Conservation (phyloP, 192 early-diverging fungal genomes). For the Coemansia sp. region DNA sequence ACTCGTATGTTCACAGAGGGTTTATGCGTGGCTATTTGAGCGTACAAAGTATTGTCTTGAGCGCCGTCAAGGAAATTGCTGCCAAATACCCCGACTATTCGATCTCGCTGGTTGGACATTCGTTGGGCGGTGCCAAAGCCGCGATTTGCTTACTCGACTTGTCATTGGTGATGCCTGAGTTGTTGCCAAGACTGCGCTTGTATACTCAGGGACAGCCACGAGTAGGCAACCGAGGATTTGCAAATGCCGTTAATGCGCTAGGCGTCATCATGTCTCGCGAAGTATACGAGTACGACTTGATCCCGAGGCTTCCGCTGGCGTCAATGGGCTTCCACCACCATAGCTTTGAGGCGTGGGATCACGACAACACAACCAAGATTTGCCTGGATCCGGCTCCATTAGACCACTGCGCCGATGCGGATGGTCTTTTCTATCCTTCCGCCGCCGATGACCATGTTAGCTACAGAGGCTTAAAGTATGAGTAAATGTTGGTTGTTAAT, state of each 20-base stretch:
- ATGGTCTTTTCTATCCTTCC: conserved; percentile 13
- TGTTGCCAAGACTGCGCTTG: conserved; percentile 20
- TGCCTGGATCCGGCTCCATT: conserved; percentile 19
- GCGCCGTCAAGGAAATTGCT: conserved; percentile 12
- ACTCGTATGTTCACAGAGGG: conserved; percentile 45
- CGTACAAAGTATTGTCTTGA: conserved; percentile 20
- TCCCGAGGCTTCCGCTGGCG: conserved; percentile 28
- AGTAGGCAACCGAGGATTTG: conserved; percentile 46
- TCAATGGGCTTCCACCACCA: conserved; percentile 41
- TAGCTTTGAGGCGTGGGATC: conserved; percentile 40
- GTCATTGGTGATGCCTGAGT: conserved; percentile 17
- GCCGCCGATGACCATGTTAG: conserved; percentile 24
- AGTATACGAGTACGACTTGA: conserved; percentile 47
- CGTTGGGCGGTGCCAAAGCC: conserved; percentile 50
- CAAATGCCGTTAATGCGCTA: conserved; percentile 27
- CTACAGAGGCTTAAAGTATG: conserved; percentile 39
- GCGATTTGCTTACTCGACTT: conserved; percentile 35
- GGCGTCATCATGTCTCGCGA: conserved; percentile 29
- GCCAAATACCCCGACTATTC: conserved; percentile 37
- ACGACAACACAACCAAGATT: conserved; percentile 24
- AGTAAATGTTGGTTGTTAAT: conserved; percentile 13
- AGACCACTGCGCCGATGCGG: conserved; percentile 24
- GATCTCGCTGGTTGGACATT: conserved; percentile 47
- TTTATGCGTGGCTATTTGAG: conserved; percentile 44
- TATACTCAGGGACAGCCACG: conserved; percentile 53